These are phyloP conservation scores for Cyathus striatus DNA, from an alignment of 768 basidiomycete genomes.

Conservation along the genomic window DNA sequence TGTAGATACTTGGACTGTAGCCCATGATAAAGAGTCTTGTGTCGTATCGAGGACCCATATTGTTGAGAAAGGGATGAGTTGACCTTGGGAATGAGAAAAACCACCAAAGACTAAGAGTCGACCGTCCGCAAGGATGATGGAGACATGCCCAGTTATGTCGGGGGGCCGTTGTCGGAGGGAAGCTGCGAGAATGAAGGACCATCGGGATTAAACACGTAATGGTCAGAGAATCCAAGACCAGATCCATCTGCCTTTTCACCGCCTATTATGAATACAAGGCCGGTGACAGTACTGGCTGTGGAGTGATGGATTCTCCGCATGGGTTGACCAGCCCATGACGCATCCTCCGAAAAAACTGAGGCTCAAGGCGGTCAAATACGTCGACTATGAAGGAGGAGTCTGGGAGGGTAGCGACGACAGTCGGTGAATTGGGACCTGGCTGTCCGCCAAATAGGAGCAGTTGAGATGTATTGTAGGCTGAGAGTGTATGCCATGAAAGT, in stretches of 20 bases:
- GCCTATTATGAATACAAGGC: constrained; percentile 67
- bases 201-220: constrained; percentile 56
- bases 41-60: constrained; percentile 65
- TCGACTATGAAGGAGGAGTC: constrained; percentile 65
- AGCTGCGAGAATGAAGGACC: constrained; percentile 48
- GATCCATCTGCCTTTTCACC: constrained; percentile 84
- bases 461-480: constrained; percentile 50
- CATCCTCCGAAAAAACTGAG: constrained; percentile 42
- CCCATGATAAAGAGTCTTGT: constrained; percentile 44
- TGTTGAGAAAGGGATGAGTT: constrained; percentile 49
- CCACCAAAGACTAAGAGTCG: constrained; percentile 76
- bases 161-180: constrained; percentile 52
- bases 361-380: constrained; percentile 26
- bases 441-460: constrained; percentile 75
- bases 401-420: constrained; percentile 40
- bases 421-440: constrained; percentile 52
- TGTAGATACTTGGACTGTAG: constrained; percentile 28
- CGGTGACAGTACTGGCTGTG: constrained; percentile 39
- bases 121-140: constrained; percentile 65
- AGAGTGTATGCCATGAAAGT: constrained; percentile 78
- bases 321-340: constrained; percentile 63
- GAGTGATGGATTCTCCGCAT: constrained; percentile 75
- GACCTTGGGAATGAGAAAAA: constrained; percentile 38
- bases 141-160: constrained; percentile 71
- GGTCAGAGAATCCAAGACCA: constrained; percentile 50